Percentiles rank a stretch among this genome's conserved stretches.
These are phyloP conservation scores for Candida buenavistaensis DNA, from an alignment of 1,139 yeast species.

Conservation along the genomic window DNA sequence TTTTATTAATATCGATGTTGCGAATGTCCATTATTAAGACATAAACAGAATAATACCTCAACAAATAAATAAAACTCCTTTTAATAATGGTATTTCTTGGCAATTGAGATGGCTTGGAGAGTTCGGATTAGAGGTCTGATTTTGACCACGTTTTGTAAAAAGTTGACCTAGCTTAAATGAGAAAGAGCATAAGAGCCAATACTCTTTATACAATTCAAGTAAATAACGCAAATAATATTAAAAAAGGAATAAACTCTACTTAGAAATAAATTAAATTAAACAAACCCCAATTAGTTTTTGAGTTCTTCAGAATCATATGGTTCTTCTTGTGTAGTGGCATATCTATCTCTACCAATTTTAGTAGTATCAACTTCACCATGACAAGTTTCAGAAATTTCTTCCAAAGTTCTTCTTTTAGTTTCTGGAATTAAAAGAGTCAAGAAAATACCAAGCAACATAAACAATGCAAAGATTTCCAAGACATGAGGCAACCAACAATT, in stretches of 20 bases:
- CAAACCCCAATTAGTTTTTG: not conserved
- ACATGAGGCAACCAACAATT: conserved; percentile 88
- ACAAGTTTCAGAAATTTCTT: conserved; percentile 71
- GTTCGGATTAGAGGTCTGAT: too few species aligned
- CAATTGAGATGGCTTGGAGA: too few species aligned
- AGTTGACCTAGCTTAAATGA: too few species aligned
- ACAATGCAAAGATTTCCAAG: conserved; percentile 88
- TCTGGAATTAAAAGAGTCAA: conserved; percentile 75
- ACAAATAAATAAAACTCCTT: too few species aligned
- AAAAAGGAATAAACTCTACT: conserved; percentile 7
- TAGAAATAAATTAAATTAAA: too few species aligned
- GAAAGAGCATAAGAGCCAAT: too few species aligned
- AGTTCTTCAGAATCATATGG: conserved; percentile 17
- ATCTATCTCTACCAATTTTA: conserved; percentile 38
- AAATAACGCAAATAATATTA: not conserved
- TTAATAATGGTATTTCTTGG: too few species aligned
- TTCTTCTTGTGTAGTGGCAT: conserved; percentile 30
- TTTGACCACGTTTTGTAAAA: too few species aligned
- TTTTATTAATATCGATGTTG: too few species aligned
- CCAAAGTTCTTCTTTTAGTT: conserved; percentile 86
- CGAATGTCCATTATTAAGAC: too few species aligned
- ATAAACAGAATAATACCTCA: too few species aligned
- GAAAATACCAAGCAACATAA: conserved; percentile 78
- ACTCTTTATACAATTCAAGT: too few species aligned
- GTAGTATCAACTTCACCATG: conserved; percentile 72